Percentiles rank a stretch among this genome's conserved stretches.
Conservation (phyloP, 768 basidiomycete genomes). For the Postia placenta region DNA sequence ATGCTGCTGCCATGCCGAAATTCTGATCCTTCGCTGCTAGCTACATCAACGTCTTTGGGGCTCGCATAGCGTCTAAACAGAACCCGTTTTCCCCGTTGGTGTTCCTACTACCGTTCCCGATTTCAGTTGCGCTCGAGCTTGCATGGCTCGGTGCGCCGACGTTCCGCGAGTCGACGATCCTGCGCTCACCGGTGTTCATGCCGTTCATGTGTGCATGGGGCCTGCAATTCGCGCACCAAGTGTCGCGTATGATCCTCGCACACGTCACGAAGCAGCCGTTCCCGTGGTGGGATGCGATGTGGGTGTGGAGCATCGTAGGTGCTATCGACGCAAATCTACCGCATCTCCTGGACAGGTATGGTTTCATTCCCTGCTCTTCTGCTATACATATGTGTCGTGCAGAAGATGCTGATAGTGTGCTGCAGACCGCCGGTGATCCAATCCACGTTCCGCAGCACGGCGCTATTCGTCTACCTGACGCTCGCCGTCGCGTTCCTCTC, state of each 20-base stretch:
- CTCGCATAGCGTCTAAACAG: conserved; percentile 37
- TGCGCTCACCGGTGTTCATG: conserved; percentile 72
- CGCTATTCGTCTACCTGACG: conserved; percentile 68
- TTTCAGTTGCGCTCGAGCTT: conserved; percentile 65
- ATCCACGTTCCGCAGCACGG: conserved; percentile 49
- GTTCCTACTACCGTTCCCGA: conserved; percentile 74
- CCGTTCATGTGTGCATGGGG: conserved; percentile 94
- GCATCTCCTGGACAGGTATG: conserved; percentile 57
- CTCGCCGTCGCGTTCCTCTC: conserved; percentile 60
- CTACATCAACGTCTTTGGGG: conserved; percentile 76
- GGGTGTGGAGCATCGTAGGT: conserved; percentile 74
- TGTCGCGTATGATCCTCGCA: conserved; percentile 87
- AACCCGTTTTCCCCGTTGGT: conserved; percentile 49
- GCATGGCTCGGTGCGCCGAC: conserved; percentile 76
- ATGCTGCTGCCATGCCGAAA: not conserved
- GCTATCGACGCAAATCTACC: conserved; percentile 82
- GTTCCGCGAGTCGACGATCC: conserved; percentile 54
- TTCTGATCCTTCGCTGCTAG: conserved; percentile 35
- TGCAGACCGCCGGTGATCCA: conserved; percentile 69
- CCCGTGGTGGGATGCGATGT: conserved; percentile 84
- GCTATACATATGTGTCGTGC: no score
- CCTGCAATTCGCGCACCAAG: conserved; percentile 84
- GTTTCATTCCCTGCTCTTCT: conserved; percentile 3
- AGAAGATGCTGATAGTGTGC: not conserved
- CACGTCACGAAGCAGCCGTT: conserved; percentile 83